These are phyloP conservation scores for Fraxinus albicans DNA, from an alignment of 305 asterid genomes.

Conservation along the genomic window DNA sequence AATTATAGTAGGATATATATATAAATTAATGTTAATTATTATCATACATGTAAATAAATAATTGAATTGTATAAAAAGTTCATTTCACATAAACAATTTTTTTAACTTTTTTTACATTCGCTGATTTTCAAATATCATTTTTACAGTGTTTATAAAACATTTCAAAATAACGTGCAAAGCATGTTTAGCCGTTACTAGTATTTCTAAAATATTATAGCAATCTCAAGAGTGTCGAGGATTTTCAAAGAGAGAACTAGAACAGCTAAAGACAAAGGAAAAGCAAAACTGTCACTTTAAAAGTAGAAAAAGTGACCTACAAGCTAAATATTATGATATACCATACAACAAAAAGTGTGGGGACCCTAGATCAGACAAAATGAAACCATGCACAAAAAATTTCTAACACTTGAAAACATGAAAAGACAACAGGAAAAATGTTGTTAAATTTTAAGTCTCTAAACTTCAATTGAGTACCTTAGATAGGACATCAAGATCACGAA, in stretches of 20 bases:
- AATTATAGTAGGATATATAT: too few species aligned
- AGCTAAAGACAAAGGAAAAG: background rate
- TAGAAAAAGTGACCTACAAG: background rate
- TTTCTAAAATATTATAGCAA: background rate
- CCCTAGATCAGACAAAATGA: background rate
- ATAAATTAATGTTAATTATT: too few species aligned
- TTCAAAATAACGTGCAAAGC: too few species aligned
- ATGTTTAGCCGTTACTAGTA: too few species aligned
- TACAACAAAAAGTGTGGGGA: background rate
- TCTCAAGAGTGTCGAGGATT: background rate
- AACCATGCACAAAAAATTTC: background rate
- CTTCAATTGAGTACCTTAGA: conserved; percentile 55
- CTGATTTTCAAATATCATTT: too few species aligned
- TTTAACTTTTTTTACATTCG: too few species aligned
- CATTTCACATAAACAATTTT: too few species aligned
- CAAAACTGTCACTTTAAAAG: background rate
- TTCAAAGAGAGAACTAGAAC: background rate
- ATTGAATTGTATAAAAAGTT: too few species aligned
- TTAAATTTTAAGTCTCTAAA: background rate
- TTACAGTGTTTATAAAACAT: too few species aligned
- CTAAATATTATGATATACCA: background rate
- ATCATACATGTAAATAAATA: too few species aligned
- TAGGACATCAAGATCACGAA: conserved; percentile 52
- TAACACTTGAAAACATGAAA: conserved; percentile 17
- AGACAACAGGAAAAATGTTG: conserved; percentile 2